Percentiles rank a stretch among this genome's conserved stretches.
These are phyloP conservation scores for Pythium phragmitis DNA, from an alignment of 352 stramenopile genomes.

Conservation along the genomic window DNA sequence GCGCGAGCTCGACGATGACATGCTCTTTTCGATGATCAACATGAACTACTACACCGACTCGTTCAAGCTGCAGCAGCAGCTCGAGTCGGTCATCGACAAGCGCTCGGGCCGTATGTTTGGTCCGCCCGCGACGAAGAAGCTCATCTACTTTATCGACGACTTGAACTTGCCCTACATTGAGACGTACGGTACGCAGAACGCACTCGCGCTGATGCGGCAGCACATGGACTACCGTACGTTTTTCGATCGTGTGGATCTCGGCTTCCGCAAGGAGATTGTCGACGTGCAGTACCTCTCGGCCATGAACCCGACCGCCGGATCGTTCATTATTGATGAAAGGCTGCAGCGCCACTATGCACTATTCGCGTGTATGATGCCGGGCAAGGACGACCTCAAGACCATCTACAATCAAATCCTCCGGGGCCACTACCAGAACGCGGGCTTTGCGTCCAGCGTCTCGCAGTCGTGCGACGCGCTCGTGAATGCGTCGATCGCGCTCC, in stretches of 20 bases:
- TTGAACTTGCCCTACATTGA: conserved; percentile 97
- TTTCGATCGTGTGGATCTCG: conserved; percentile 94
- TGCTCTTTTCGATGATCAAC: conserved; percentile 96
- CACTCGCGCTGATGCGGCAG: conserved; percentile 93
- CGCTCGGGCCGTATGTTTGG: conserved; percentile 94
- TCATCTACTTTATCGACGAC: conserved; percentile 97
- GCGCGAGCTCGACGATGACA: conserved; percentile 88
- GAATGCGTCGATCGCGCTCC: conserved; percentile 88
- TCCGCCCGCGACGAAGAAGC: conserved; percentile 93
- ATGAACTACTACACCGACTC: conserved; percentile 98
- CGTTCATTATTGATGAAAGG: conserved; percentile 97
- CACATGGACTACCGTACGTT: conserved; percentile 96
- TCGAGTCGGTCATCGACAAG: conserved; percentile 97
- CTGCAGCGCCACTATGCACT: conserved; percentile 95
- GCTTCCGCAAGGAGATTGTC: conserved; percentile 96
- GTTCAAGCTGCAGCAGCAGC: conserved; percentile 93
- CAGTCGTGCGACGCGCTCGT: conserved; percentile 87
- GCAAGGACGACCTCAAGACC: conserved; percentile 92
- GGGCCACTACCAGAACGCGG: conserved; percentile 90
- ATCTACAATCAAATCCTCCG: conserved; percentile 96
- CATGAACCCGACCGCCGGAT: conserved; percentile 97
- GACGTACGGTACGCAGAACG: conserved; percentile 97
- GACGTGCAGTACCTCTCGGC: conserved; percentile 96
- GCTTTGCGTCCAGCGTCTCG: conserved; percentile 58
- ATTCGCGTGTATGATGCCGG: conserved; percentile 95